Percentiles rank a stretch among this genome's conserved stretches.
These are phyloP conservation scores for Corrigiola litoralis DNA, from an alignment of 179 eudicot species.

Conservation along the genomic window DNA sequence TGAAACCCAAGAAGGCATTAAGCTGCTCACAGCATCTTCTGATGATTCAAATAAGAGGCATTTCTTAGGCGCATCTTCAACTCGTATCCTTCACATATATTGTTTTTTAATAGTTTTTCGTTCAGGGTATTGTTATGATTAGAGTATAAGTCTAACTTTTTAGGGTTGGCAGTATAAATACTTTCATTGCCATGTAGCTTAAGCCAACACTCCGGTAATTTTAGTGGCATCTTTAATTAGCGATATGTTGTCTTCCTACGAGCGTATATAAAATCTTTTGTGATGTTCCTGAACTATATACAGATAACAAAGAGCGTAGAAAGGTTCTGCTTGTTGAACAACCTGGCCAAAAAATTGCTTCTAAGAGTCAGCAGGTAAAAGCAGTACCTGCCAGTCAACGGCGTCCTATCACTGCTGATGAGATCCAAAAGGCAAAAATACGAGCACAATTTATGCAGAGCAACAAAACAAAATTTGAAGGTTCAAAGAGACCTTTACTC, in stretches of 20 bases:
- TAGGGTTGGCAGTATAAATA: neutral
- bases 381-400: slow-evolving; percentile 43
- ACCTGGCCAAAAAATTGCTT: slow-evolving; percentile 68
- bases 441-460: slow-evolving; percentile 81
- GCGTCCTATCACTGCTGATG: slow-evolving; percentile 98
- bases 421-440: slow-evolving; percentile 90
- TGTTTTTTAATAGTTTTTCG: neutral
- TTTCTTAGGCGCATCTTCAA: slow-evolving; percentile 48
- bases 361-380: slow-evolving; percentile 52
- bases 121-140: neutral
- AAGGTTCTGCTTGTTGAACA: slow-evolving; percentile 89
- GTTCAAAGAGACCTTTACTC: slow-evolving; percentile 38
- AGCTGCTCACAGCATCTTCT: slow-evolving; percentile 62
- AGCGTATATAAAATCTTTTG: neutral
- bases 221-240: neutral
- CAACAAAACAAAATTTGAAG: slow-evolving; percentile 43
- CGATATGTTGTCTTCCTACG: neutral
- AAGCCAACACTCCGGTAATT: neutral
- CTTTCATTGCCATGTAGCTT: neutral
- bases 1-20: slow-evolving; percentile 54
- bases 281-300: slow-evolving; percentile 42
- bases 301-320: slow-evolving; percentile 82
- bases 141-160: neutral
- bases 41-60: slow-evolving; percentile 80
- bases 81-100: slow-evolving; percentile 72